Conservation (phyloP, 192 early-diverging fungal species). For the Paraglomus brasilianum region DNA sequence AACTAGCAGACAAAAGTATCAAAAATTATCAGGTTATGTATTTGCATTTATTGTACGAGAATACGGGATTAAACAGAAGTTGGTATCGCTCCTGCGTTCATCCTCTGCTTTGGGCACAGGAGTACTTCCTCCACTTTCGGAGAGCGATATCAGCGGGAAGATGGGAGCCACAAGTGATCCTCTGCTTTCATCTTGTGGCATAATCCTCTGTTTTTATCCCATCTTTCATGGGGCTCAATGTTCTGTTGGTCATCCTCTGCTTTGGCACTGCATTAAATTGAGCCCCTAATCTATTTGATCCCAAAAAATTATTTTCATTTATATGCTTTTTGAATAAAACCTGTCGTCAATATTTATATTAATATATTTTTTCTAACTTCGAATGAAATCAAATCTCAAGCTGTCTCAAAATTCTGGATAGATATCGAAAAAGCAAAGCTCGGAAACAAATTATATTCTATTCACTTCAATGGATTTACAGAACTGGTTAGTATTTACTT, state of each 20-base stretch:
- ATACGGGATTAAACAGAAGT: no score
- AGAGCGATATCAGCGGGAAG: slow-evolving; percentile 1
- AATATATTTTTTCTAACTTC: background rate
- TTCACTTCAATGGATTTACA: slow-evolving; percentile 12
- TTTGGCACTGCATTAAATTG: slow-evolving; percentile 12
- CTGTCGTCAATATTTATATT: no score
- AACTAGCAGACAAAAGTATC: slow-evolving; percentile 6
- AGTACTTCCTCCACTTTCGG: slow-evolving; percentile 3
- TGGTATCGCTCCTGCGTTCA: slow-evolving; percentile 2
- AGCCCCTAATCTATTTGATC: no score
- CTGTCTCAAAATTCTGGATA: slow-evolving; percentile 6
- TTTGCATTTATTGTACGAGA: background rate
- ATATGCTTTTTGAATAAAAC: no score
- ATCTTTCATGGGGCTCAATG: no score
- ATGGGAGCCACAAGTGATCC: no score
- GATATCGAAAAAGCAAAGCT: slow-evolving; percentile 13
- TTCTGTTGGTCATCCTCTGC: slow-evolving; percentile 13
- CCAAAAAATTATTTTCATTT: no score
- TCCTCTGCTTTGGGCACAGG: slow-evolving; percentile 12
- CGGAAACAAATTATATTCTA: slow-evolving; percentile 17
- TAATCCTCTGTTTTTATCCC: no score
- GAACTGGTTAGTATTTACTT: slow-evolving; percentile 19
- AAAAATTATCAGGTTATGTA: slow-evolving; percentile 8
- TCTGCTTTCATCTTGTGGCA: slow-evolving; percentile 10
- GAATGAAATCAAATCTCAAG: slow-evolving; percentile 18